Evolutionary conservation across 352 stramenopile species (phyloP).

Genomic region (Thalassiosira livingstoniorum): DNA sequence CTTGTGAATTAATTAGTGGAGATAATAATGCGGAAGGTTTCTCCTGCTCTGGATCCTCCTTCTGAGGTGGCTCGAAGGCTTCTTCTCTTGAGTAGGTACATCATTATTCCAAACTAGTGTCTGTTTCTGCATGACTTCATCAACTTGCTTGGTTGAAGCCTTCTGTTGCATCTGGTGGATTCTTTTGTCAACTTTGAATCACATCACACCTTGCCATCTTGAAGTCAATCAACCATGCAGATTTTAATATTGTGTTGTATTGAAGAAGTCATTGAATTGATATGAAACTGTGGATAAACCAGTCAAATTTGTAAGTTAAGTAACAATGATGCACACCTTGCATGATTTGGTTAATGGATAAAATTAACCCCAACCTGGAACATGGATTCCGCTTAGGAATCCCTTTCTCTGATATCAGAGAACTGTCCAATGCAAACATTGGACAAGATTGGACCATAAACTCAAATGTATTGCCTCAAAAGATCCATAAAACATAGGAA

Average conservation of each 20-base stretch:
- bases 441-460: too few relatives aligned
- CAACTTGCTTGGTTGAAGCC: too few relatives aligned
- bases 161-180: too few relatives aligned
- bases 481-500: too few relatives aligned
- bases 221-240: constrained; percentile 11
- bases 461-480: too few relatives aligned
- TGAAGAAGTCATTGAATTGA: constrained; percentile 38
- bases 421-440: constrained; percentile 37
- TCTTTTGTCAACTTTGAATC: too few relatives aligned
- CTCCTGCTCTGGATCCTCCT: background rate
- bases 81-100: background rate
- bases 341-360: constrained; percentile 31
- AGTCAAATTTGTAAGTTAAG: constrained; percentile 37
- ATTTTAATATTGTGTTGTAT: constrained; percentile 5
- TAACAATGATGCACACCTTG: constrained; percentile 42
- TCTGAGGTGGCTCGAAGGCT: background rate
- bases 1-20: background rate
- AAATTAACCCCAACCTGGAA: constrained; percentile 14
- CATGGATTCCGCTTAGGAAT: constrained; percentile 28
- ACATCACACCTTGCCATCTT: constrained; percentile 2
- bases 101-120: background rate
- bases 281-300: constrained; percentile 48
- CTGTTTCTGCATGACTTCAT: too few relatives aligned
- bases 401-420: background rate
- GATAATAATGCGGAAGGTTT: background rate